Evolutionary conservation across 2,329 filamentous ascomycete species (phyloP).

Genomic region (Seiridium unicorne): DNA sequence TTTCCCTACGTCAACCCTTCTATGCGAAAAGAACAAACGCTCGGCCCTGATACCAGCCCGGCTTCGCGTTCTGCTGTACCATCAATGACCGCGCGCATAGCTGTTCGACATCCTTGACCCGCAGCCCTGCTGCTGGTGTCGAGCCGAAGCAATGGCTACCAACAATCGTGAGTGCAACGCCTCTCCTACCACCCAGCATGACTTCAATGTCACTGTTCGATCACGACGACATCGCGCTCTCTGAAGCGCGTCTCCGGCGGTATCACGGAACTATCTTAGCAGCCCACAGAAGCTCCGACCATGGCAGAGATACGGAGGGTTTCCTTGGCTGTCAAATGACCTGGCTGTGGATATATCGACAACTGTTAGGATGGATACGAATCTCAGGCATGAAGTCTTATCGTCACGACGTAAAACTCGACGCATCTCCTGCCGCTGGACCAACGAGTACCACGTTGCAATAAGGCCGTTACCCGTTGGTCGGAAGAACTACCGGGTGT

Average conservation of each 20-base stretch:
- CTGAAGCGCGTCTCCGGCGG: not conserved
- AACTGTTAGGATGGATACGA: too few species aligned
- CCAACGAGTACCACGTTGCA: too few species aligned
- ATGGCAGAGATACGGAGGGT: not conserved
- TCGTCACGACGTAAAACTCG: not conserved
- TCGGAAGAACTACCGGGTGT: too few species aligned
- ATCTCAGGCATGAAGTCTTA: not conserved
- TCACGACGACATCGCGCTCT: not conserved
- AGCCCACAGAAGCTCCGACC: not conserved
- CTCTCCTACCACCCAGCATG: slow-evolving; percentile 1
- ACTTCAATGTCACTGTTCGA: not conserved
- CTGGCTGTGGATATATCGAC: too few species aligned
- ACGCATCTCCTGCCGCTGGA: too few species aligned
- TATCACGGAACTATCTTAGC: not conserved
- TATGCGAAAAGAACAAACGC: too few species aligned
- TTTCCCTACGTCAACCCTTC: too few species aligned
- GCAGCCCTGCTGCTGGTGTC: slow-evolving; percentile 2
- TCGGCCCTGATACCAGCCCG: too few species aligned
- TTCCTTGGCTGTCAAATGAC: not conserved
- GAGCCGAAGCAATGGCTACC: slow-evolving; percentile 3
- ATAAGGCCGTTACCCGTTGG: too few species aligned
- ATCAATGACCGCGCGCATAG: slow-evolving; percentile 5
- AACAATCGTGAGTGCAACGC: slow-evolving; percentile 9
- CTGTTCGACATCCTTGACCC: slow-evolving; percentile 5
- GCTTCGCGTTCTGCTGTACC: not conserved